Conservation (phyloP, 495 filamentous ascomycete species). For the Aspergillus steynii region DNA sequence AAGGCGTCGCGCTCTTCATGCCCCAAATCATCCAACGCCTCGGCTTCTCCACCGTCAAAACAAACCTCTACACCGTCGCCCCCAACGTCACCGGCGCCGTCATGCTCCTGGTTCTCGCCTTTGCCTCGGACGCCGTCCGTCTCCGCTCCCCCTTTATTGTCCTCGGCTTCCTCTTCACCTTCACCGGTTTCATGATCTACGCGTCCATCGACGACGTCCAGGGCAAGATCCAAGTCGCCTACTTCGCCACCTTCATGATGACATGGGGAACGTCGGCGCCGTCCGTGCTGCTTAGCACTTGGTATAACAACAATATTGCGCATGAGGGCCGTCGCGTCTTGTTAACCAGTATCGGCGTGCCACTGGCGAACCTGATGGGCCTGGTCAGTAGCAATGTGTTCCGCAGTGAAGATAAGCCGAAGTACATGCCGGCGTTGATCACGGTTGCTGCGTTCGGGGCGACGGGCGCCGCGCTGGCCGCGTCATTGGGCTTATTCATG, state of each 20-base stretch:
- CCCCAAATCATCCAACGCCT: constrained; percentile 71
- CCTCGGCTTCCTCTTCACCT: constrained; percentile 70
- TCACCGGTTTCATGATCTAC: constrained; percentile 75
- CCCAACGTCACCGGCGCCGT: constrained; percentile 69
- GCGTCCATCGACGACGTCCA: constrained; percentile 63
- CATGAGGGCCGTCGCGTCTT: constrained; percentile 71
- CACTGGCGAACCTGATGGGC: constrained; percentile 80
- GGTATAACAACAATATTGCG: constrained; percentile 82
- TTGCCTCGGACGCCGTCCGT: constrained; percentile 62
- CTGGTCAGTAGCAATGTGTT: constrained; percentile 75
- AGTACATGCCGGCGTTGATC: constrained; percentile 71
- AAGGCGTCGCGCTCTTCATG: constrained; percentile 69
- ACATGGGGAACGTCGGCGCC: constrained; percentile 64
- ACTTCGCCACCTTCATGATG: constrained; percentile 84
- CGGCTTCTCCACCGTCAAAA: constrained; percentile 63
- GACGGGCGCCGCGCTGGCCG: constrained; percentile 57
- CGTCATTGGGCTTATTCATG: constrained; percentile 66
- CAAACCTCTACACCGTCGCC: constrained; percentile 76
- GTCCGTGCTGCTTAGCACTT: constrained; percentile 53
- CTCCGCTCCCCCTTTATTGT: constrained; percentile 74
- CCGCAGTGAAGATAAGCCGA: constrained; percentile 65
- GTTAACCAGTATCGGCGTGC: constrained; percentile 72
- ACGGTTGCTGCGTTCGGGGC: constrained; percentile 75
- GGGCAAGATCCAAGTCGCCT: constrained; percentile 60
- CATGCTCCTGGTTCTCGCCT: constrained; percentile 68